Evolutionary conservation across 2,329 filamentous ascomycete species (phyloP).

Genomic region (Fusarium secorum): DNA sequence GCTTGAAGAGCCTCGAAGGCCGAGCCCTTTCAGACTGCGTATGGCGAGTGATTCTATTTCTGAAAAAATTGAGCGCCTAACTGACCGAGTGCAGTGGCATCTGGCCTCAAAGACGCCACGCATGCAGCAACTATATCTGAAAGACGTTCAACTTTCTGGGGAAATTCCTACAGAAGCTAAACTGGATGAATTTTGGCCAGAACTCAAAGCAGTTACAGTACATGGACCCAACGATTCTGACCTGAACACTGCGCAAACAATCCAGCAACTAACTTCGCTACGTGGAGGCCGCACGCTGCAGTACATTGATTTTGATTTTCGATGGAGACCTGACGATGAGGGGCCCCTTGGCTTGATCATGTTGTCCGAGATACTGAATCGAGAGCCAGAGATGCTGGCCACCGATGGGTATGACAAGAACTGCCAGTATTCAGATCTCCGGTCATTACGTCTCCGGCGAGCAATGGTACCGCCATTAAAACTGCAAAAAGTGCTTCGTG

Average conservation of each 20-base stretch:
- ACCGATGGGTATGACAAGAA: conserved; percentile 10
- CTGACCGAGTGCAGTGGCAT: conserved; percentile 36
- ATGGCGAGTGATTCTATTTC: conserved; percentile 25
- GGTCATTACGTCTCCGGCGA: conserved; percentile 41
- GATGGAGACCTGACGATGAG: conserved; percentile 36
- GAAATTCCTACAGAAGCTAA: conserved; percentile 2
- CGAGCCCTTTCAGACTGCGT: conserved; percentile 22
- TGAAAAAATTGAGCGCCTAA: background rate
- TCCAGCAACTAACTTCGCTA: conserved; percentile 43
- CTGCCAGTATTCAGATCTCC: conserved; percentile 41
- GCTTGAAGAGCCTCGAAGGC: conserved; percentile 38
- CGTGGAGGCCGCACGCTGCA: conserved; percentile 39
- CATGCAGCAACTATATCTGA: conserved; percentile 46
- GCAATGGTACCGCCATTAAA: conserved; percentile 38
- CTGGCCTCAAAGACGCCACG: conserved; percentile 41
- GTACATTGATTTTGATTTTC: conserved; percentile 45
- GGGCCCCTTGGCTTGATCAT: conserved; percentile 33
- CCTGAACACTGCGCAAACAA: conserved; percentile 32
- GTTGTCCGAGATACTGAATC: conserved; percentile 24
- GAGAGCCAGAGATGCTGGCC: conserved; percentile 15
- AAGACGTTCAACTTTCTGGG: conserved; percentile 36
- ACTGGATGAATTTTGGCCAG: conserved; percentile 41
- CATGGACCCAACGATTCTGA: conserved; percentile 33
- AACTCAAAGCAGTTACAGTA: conserved; percentile 44
- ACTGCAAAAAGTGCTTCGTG: conserved; percentile 37